A percentile compares a stretch with the other conserved stretches of the same genome.
Conservation (phyloP, 202 grass and related monocot species). For the Eragrostis tef region DNA sequence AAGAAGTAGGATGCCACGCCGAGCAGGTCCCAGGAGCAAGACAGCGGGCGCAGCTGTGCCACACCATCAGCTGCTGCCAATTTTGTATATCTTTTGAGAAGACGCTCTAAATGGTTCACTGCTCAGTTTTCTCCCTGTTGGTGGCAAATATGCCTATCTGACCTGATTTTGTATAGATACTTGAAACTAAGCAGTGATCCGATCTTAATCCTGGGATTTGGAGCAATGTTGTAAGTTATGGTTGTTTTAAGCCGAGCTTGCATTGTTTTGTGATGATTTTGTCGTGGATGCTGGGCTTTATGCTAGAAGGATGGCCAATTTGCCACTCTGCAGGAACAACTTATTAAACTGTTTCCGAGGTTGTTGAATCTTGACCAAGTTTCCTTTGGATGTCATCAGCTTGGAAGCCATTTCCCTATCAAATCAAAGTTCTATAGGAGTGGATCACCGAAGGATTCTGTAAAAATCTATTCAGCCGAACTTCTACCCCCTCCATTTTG, state of each 20-base stretch:
- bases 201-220: not conserved
- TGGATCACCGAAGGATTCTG: not conserved
- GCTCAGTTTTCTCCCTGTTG: not conserved
- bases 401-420: not conserved
- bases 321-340: not conserved
- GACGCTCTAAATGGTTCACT: not conserved
- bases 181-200: not conserved
- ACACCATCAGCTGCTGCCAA: constrained; percentile 22
- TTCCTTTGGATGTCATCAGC: not conserved
- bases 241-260: not conserved
- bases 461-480: not conserved
- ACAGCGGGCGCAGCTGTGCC: constrained; percentile 18
- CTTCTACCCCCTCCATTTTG: no score
- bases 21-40: constrained; percentile 25
- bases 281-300: not conserved
- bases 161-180: constrained; percentile 47
- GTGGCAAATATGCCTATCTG: not conserved
- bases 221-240: constrained; percentile 38
- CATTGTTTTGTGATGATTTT: constrained; percentile 34
- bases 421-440: not conserved
- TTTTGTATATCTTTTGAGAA: constrained; percentile 48
- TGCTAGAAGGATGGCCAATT: not conserved
- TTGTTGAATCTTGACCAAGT: not conserved
- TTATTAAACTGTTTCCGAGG: not conserved
- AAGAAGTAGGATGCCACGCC: not conserved